Evolutionary conservation across 1,139 yeast genomes (phyloP), one percentile per base, ranked within the genome.

Genomic region (Kluyveromyces marxianus): DNA sequence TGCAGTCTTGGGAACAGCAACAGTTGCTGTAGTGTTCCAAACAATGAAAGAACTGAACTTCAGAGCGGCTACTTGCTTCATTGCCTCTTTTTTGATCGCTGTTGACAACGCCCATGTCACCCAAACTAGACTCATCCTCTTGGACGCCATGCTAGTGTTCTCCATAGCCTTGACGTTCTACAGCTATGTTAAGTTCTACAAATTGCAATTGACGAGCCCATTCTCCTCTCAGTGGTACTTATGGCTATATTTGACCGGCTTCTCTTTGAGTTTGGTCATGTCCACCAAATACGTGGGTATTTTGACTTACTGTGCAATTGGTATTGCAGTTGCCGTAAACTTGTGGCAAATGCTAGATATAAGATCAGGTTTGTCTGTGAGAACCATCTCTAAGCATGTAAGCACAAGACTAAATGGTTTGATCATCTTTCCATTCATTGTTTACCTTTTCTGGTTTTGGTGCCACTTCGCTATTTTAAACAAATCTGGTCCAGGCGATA

Each of bases 231-330:
- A 69, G 41, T 92, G 99, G 98, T 92, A 95, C 84, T 67, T 69
- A 39, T 94, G 98, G 98, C 74, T 92, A 38, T 64, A 74, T 37
- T 66, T 78, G 37, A 89, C 97, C 6, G 99, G 99, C 31, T 70
- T 88, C 5, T 75, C 94, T 1, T 75, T 92, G 51, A 86, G 97
- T 0, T 83, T 90, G 63, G 97, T 89, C 37, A 90, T 92, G 50
- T 82, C 95, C 39, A 90, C 97, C 46, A 92, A 92, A 65, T 94
- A 92, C 62, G 96, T 92, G 33, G 99, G 99, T 62, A 83, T 85
- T 4, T 83, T 92, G 70, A 89, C 97, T 1, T 92, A 83, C 64
- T 73, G 82, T 46, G 83, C 95, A 48, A 76, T 92, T 55, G 98
- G 99, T 32, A 66, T 76, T 49, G 96, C 95, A 14, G 97, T 92